Evolutionary conservation across 345 rosid species (phyloP).

Genomic region (Citrus hindsii): DNA sequence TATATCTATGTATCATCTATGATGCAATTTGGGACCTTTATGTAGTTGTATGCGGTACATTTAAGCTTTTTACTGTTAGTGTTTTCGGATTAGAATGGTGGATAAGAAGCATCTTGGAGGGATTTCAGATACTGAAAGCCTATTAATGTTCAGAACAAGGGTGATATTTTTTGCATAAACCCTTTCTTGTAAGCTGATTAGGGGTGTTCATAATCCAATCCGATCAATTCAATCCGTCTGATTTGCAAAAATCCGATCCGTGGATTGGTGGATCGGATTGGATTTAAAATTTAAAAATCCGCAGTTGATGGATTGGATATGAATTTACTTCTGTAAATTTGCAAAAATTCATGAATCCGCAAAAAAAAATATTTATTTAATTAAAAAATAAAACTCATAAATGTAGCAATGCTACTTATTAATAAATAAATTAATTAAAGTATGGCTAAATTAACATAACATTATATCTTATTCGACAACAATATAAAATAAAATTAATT

Average conservation of each 20-base stretch:
- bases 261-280: too few species aligned
- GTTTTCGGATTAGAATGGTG: neutral
- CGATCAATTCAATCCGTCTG: too few species aligned
- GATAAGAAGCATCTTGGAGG: neutral
- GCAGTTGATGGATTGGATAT: too few species aligned
- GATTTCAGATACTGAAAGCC: neutral
- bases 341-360: rapidly evolving
- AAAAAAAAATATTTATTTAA: too few species aligned
- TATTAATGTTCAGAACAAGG: neutral
- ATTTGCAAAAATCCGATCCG: rapidly evolving
- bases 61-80: neutral
- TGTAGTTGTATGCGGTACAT: neutral
- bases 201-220: too few species aligned
- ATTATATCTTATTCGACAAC: too few species aligned
- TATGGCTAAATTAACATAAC: too few species aligned
- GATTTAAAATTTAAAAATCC: too few species aligned
- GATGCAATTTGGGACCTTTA: neutral
- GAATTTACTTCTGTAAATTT: rapidly evolving
- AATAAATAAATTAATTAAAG: too few species aligned
- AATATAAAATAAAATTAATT: too few species aligned
- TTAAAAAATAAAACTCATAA: too few species aligned
- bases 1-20: neutral
- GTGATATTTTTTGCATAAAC: neutral
- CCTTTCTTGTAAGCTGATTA: neutral
- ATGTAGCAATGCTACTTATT: too few species aligned